Percentiles rank a stretch among this genome's conserved stretches.
Evolutionary conservation across 768 basidiomycete species (phyloP).

Genomic region (Tylopilus rubrobrunneus): DNA sequence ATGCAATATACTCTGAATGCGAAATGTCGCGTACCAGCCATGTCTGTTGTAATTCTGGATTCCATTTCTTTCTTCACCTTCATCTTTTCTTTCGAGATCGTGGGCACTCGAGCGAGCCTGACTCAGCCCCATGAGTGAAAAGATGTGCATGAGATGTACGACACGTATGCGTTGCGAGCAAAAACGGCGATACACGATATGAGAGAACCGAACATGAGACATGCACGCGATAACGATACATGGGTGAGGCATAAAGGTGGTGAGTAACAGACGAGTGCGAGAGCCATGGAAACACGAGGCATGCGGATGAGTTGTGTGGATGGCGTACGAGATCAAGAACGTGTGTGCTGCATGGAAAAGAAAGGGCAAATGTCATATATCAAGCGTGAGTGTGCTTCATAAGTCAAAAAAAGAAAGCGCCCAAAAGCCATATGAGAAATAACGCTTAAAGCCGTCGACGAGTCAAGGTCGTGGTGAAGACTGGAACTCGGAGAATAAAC

Average conservation of each 20-base stretch:
- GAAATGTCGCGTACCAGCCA: constrained; percentile 10
- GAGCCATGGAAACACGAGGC: neutral
- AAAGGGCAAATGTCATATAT: neutral
- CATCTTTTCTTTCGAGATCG: too few species aligned
- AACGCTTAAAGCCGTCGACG: neutral
- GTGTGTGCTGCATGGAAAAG: constrained; percentile 2
- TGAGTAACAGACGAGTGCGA: constrained; percentile 1
- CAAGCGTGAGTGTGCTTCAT: constrained; percentile 7
- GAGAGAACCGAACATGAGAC: neutral
- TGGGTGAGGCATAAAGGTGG: constrained; percentile 1
- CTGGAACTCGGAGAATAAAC: neutral
- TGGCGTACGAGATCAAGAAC: neutral
- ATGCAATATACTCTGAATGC: neutral
- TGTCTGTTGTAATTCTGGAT: constrained; percentile 24
- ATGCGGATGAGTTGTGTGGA: neutral
- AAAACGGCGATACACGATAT: neutral
- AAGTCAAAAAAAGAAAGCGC: constrained; percentile 20
- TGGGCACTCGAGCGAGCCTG: neutral
- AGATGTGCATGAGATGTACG: neutral
- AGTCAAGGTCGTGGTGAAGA: neutral
- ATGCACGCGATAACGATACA: neutral
- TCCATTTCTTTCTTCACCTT: neutral
- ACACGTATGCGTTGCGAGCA: neutral
- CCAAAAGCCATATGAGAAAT: constrained; percentile 3
- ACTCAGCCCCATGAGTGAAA: neutral